Base-by-base conservation (phyloP, 495 filamentous ascomycete species). In the Ramalina intermedia region DNA sequence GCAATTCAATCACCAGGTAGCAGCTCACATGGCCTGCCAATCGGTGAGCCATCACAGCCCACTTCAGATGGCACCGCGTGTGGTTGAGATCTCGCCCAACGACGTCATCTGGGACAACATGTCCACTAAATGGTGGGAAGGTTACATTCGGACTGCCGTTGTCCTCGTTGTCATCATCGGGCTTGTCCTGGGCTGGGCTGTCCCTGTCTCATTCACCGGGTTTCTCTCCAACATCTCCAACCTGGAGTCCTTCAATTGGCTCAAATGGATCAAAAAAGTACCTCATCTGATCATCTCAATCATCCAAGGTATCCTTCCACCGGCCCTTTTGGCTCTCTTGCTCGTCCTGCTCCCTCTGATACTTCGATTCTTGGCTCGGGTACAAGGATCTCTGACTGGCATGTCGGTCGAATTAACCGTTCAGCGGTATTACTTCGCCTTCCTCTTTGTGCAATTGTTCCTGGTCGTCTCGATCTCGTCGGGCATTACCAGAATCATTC, bases 61-160 rank as follows among this genome's bases (percentile, higher is more conserved):
- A 2, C 87, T 89, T 57, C 82, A 90, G 47, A 98, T 98, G 91
- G 81, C 85, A 3, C 93, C 91, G 24, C 84, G 91, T 18, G 75
- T 83, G 39, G 84, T 96, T 16, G 91, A 96, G 60, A 90, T 98
- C 42, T 87, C 85, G 26, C 91, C 91, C 0, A 80, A 85, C 48
- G 89, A 96, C 63, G 89, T 98, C 18, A 73, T 96, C 45, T 98
- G 91, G 91, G 85, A 94, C 52, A 98, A 98, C 62, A 90, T 98
- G 84, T 90, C 85, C 3, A 83, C 96, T 57, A 82, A 78, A 56
- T 96, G 93, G 91, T 96, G 86, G 85, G 80, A 87, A 56, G 78
- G 81, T 41, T 94, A 91, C 72, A 55, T 86, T 20, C 80, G 91
- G 33, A 81, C 79, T 38, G 73, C 69, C 46, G 58, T 79, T 27